Conservation (phyloP, 2,329 filamentous ascomycete genomes). For the Juglanconis sp. region DNA sequence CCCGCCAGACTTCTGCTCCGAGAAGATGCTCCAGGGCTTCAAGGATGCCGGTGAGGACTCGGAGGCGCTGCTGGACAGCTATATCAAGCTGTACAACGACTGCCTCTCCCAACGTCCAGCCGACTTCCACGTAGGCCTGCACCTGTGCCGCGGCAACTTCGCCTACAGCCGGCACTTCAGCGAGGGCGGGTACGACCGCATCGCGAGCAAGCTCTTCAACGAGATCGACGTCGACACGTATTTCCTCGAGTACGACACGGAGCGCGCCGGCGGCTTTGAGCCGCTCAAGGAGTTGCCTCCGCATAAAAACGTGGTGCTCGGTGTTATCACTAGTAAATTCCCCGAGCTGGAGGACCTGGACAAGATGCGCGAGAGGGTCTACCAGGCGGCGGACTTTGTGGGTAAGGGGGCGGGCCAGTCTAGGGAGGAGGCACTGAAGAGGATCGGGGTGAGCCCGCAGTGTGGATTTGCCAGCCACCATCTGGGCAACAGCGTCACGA, state of each 20-base stretch:
- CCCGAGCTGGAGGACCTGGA: slow-evolving; percentile 53
- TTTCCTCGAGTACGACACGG: slow-evolving; percentile 53
- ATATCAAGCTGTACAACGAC: slow-evolving; percentile 72
- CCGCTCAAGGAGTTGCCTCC: slow-evolving; percentile 57
- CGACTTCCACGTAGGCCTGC: slow-evolving; percentile 69
- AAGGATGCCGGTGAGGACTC: slow-evolving; percentile 56
- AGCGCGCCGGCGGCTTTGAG: slow-evolving; percentile 59
- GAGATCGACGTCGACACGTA: slow-evolving; percentile 47
- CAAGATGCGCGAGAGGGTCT: slow-evolving; percentile 51
- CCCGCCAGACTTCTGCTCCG: slow-evolving; percentile 61
- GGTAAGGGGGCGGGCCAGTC: slow-evolving; percentile 60
- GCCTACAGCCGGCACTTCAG: slow-evolving; percentile 61
- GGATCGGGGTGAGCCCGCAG: slow-evolving; percentile 66
- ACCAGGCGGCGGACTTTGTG: slow-evolving; percentile 61
- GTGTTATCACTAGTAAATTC: slow-evolving; percentile 60
- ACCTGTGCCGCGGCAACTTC: slow-evolving; percentile 63
- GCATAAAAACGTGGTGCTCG: slow-evolving; percentile 60
- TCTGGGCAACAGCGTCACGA: slow-evolving; percentile 63
- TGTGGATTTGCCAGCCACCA: slow-evolving; percentile 69
- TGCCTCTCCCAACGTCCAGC: slow-evolving; percentile 58
- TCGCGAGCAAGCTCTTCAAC: slow-evolving; percentile 58
- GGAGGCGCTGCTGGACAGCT: slow-evolving; percentile 64
- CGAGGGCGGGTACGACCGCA: slow-evolving; percentile 61
- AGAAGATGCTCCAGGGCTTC: slow-evolving; percentile 61
- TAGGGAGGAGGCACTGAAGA: slow-evolving; percentile 60